Base-by-base conservation (phyloP, 495 filamentous ascomycete genomes). In the Acidomyces sp. region DNA sequence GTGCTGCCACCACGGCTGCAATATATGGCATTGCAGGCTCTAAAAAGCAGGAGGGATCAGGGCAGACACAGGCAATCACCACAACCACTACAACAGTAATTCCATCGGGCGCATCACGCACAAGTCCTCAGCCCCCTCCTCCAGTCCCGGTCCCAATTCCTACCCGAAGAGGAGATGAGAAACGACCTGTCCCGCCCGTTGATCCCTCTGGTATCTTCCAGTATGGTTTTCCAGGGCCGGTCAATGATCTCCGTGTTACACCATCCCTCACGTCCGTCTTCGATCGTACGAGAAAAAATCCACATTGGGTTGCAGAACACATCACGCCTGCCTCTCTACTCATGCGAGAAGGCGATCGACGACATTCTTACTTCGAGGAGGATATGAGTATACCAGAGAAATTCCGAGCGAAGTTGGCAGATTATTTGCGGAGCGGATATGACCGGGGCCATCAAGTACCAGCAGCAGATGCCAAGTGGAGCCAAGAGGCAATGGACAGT, bases 391-490 rank as follows among this genome's bases (percentile, higher is more conserved):
- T 97, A 46, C 90, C 90, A 1, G 68, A 78, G 9, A 76, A 79
- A 56, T 97, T 93, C 72, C 82, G 86, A 46, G 90, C 78, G 40
- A 84, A 80, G 53, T 68, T 97, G 31, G 74, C 79, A 46, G 90
- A 97, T 69, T 97, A 97, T 65, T 81, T 74, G 64, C 82, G 87
- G 49, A 85, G 78, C 9, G 90, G 90, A 43, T 81, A 78, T 54
- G 77, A 81, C 48, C 66, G 77, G 13, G 77, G 77, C 20, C 77
- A 81, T 56, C 77, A 81, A 55, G 90, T 93, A n/a, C 90, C 90
- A 7, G 90, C 90, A 0, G 90, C 90, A 11, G 90, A 97, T 61
- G 85, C 84, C 30, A 92, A 92, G 62, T 97, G 92, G 85, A 80
- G 76, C 27, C 90, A 97, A 57, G 58, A 71, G 12, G 90, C 92